These are phyloP conservation scores for Erysiphe pisi DNA, from an alignment of 2,329 filamentous ascomycete genomes.

Conservation along the genomic window DNA sequence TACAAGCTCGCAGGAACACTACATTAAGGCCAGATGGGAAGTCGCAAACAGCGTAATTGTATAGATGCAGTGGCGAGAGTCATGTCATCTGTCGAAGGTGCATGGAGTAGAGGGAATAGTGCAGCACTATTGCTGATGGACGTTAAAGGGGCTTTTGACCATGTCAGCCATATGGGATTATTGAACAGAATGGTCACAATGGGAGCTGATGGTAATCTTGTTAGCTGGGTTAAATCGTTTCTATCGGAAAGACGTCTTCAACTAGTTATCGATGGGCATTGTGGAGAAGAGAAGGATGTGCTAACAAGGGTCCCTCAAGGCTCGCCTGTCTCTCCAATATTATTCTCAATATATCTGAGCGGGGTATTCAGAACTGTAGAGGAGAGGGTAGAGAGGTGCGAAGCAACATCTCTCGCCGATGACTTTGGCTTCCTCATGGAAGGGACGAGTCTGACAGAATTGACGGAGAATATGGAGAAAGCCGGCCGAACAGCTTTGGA, in stretches of 20 bases:
- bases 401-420: no score
- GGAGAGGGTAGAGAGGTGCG: no score
- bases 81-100: not conserved
- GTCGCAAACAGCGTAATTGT: not conserved
- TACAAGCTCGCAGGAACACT: not conserved
- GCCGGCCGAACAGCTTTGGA: not conserved
- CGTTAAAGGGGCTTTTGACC: not conserved
- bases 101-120: not conserved
- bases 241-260: not conserved
- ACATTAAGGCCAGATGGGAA: no score
- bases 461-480: not conserved
- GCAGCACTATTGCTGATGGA: not conserved
- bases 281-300: not conserved
- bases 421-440: no score
- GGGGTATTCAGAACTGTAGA: no score
- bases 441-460: not conserved
- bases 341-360: no score
- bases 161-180: not conserved
- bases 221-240: not conserved
- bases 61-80: not conserved
- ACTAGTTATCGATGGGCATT: constrained; percentile 5
- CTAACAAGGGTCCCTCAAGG: no score
- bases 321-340: no score
- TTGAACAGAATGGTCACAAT: constrained; percentile 3
- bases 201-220: not conserved